These are phyloP conservation scores for Cryptococcus jaspeensis DNA, from an alignment of 1,284 basidiomycete genomes.

Conservation along the genomic window DNA sequence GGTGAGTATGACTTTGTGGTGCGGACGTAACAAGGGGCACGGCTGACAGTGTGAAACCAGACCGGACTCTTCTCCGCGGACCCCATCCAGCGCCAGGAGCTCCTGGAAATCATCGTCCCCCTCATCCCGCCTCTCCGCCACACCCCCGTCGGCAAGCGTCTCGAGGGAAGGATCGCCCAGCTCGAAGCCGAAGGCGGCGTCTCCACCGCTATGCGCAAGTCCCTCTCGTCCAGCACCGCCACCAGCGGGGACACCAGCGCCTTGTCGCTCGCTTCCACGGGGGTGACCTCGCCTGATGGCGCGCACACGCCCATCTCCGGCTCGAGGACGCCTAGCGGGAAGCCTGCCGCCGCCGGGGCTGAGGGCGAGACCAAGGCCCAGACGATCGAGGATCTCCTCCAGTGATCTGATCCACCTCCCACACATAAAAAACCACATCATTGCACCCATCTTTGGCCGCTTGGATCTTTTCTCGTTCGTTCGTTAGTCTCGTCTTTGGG, in stretches of 20 bases:
- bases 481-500: too few relatives aligned
- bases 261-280: constrained; percentile 12
- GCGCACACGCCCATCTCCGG: too few relatives aligned
- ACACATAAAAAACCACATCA: too few relatives aligned
- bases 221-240: constrained; percentile 7
- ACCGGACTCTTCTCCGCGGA: constrained; percentile 38
- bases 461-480: too few relatives aligned
- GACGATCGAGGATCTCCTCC: constrained; percentile 10
- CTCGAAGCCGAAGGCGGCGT: constrained; percentile 20
- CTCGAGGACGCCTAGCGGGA: background rate
- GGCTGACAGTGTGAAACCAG: constrained; percentile 7
- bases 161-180: constrained; percentile 30
- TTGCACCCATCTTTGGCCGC: too few relatives aligned
- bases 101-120: constrained; percentile 37
- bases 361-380: background rate
- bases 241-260: constrained; percentile 8
- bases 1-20: constrained; percentile 17
- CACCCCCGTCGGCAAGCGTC: constrained; percentile 44
- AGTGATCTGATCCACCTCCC: background rate
- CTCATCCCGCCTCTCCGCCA: constrained; percentile 35
- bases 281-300: constrained; percentile 8
- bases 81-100: constrained; percentile 31
- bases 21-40: background rate
- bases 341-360: background rate
- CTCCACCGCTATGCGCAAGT: background rate